Conservation (phyloP, 192 early-diverging fungal species). For the Phycomyces blakesleeanus region DNA sequence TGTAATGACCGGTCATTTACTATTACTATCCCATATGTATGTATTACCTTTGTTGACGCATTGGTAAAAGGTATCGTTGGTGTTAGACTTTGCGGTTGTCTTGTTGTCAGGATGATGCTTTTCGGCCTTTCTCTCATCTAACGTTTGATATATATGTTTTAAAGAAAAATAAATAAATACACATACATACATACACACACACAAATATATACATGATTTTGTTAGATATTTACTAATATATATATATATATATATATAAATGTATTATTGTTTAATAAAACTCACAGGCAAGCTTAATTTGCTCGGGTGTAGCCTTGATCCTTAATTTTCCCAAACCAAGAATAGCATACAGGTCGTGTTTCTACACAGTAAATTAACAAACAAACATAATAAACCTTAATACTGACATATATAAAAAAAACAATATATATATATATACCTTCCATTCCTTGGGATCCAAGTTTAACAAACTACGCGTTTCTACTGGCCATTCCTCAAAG, state of each 20-base stretch:
- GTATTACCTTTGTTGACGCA: slow-evolving; percentile 55
- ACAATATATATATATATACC: slow-evolving; percentile 17
- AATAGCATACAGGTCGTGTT: slow-evolving; percentile 82
- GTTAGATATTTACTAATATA: too few relatives aligned
- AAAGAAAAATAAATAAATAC: too few relatives aligned
- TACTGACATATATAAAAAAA: too few relatives aligned
- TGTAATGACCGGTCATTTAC: not conserved
- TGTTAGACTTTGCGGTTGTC: slow-evolving; percentile 65
- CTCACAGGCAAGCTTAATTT: slow-evolving; percentile 71
- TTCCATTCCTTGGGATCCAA: slow-evolving; percentile 77
- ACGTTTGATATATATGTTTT: too few relatives aligned
- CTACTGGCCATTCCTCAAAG: slow-evolving; percentile 52
- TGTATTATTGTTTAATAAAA: too few relatives aligned
- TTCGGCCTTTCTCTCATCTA: slow-evolving; percentile 25
- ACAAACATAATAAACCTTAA: too few relatives aligned
- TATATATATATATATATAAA: too few relatives aligned
- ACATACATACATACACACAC: too few relatives aligned
- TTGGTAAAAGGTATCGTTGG: slow-evolving; percentile 78
- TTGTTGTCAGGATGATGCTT: slow-evolving; percentile 62
- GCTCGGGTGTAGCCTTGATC: slow-evolving; percentile 60
- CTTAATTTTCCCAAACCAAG: slow-evolving; percentile 66
- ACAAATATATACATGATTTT: too few relatives aligned
- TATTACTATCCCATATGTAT: not conserved
- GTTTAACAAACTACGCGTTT: slow-evolving; percentile 55
- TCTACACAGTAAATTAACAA: slow-evolving; percentile 9